These are phyloP conservation scores for Ganoderma lingzhi DNA, from an alignment of 1,284 basidiomycete genomes.

Conservation along the genomic window DNA sequence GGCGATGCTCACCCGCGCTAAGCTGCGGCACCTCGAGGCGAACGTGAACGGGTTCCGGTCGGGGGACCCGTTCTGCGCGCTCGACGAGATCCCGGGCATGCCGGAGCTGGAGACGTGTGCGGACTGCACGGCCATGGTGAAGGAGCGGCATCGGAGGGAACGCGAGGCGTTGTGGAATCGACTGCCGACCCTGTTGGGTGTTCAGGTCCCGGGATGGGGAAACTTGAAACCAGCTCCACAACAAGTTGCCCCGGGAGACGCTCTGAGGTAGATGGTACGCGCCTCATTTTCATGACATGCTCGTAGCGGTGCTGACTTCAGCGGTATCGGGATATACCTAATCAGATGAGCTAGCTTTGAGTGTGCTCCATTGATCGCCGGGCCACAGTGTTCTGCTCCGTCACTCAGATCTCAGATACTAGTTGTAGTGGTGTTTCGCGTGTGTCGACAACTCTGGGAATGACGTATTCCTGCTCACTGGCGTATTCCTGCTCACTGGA, in stretches of 20 bases:
- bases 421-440: no score
- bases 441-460: no score
- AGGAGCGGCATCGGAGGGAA: not conserved
- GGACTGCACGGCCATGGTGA: not conserved
- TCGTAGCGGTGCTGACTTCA: not conserved
- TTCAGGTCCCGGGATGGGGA: slow-evolving; percentile 12
- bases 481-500: no score
- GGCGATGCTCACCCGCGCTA: not conserved
- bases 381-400: no score
- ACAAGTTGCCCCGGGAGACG: not conserved
- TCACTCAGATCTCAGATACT: no score
- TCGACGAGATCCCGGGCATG: not conserved
- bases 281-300: not conserved
- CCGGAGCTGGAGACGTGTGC: not conserved
- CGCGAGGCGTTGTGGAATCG: slow-evolving; percentile 13
- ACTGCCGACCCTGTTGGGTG: slow-evolving; percentile 8
- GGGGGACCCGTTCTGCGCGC: not conserved
- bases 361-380: not conserved
- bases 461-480: no score
- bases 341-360: not conserved
- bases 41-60: not conserved
- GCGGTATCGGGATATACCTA: not conserved
- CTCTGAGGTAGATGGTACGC: not conserved
- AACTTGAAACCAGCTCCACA: not conserved
- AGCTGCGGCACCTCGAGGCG: not conserved